Conservation (phyloP, 176 grass and related monocot genomes). For the Alopecurus myosuroides region DNA sequence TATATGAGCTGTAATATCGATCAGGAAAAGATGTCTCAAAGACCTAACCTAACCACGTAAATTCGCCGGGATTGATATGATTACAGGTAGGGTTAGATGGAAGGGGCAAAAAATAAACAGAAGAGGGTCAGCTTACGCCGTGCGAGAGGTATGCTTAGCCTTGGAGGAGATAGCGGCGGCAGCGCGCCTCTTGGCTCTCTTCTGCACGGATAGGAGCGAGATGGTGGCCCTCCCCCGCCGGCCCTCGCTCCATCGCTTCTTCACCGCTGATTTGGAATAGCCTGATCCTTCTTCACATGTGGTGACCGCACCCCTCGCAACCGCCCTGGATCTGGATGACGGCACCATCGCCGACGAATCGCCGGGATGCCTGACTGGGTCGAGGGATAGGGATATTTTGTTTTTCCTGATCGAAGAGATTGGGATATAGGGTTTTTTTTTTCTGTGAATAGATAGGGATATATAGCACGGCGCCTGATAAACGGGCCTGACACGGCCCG, state of each 20-base stretch:
- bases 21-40: not conserved
- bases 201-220: not conserved
- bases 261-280: not conserved
- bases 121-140: not conserved
- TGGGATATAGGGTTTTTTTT: too few relatives aligned
- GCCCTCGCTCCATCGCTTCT: not conserved
- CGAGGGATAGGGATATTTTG: too few relatives aligned
- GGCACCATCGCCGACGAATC: not conserved
- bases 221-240: not conserved
- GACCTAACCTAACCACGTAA: not conserved
- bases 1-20: not conserved
- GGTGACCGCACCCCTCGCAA: not conserved
- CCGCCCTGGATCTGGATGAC: not conserved
- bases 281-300: not conserved
- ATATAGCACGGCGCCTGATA: too few relatives aligned
- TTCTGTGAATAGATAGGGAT: too few relatives aligned
- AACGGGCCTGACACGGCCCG: too few relatives aligned
- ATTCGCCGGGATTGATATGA: not conserved
- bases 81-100: not conserved
- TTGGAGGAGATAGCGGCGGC: not conserved
- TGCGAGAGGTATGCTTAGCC: not conserved
- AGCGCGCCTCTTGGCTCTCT: not conserved
- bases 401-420: too few relatives aligned
- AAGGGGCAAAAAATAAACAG: too few relatives aligned
- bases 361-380: not conserved